Base-by-base conservation (phyloP, 1,139 yeast species). In the Debaryomyces nepalensis region DNA sequence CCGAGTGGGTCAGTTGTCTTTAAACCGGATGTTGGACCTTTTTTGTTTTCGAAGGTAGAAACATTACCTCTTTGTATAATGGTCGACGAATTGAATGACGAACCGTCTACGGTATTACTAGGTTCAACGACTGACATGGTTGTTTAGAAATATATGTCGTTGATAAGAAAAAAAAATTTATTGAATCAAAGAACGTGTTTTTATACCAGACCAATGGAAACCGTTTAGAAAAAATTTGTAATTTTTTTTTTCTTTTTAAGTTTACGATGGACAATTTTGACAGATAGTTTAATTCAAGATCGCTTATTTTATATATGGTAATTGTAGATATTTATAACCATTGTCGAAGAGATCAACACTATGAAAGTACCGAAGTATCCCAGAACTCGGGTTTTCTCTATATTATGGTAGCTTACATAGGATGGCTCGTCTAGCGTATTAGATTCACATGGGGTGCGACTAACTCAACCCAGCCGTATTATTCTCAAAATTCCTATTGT, bases 1-100 rank as follows among this genome's bases (percentile, higher is more conserved):
- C 95, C 95, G 55, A 66, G 60, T 37, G 86, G 77, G 61, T 84
- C 82, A 43, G 74, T 64, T 36, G 82, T 79, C n/a, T 73, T 66
- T 45, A 69, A 55, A 22, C 57, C 56, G 18, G 57, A 42, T 24
- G 61, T 32, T 4, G 51, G 47, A 11, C 41, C 46, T 29, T 42
- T 47, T 21, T 41, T 34, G 31, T 30, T 18, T 9, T 45, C 48
- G 21, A 27, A 33, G 11, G 42, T 37, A 31, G 62, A 57, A 40
- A 66, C 53, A 49, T 66, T 68, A 12, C 70, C 72, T 37, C 49
- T 51, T 27, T 57, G 54, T 38, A 54, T 49, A 11, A 43, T 19
- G n/a, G 24, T 18, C 10, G 33, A 23, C 26, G 55, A 44, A 6
- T 20, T 29, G 15, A 29, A 19, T 11, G 45, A 27, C 12, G 41